phyloP scores from a whole-genome alignment of 1,284 basidiomycete genomes.

The Moniliophthora roreri region DNA sequence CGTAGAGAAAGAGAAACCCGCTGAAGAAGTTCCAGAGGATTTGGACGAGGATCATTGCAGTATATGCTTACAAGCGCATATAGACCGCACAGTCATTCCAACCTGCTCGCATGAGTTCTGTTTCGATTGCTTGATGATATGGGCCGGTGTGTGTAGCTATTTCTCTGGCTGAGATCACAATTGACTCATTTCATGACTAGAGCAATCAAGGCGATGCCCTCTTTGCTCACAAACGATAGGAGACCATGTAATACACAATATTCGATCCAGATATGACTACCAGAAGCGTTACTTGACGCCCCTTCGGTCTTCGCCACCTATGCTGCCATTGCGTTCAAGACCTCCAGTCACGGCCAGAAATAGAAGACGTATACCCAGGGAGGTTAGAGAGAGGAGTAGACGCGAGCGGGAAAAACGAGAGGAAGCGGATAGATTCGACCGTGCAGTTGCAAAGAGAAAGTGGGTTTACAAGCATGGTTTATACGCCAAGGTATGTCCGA shows the following conservation, averaged over 20 bases:
- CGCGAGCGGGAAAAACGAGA: constrained; percentile 51
- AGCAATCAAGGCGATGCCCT: constrained; percentile 77
- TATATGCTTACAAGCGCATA: constrained; percentile 77
- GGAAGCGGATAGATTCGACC: constrained; percentile 62
- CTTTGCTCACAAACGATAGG: constrained; percentile 77
- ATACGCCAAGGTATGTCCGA: constrained; percentile 72
- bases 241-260: constrained; percentile 78
- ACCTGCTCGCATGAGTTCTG: constrained; percentile 88
- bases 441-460: constrained; percentile 50
- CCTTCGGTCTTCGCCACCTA: constrained; percentile 49
- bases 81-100: constrained; percentile 79
- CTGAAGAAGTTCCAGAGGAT: constrained; percentile 14
- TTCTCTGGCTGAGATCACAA: constrained; percentile 1
- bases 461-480: constrained; percentile 75
- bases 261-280: constrained; percentile 75
- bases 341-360: constrained; percentile 25
- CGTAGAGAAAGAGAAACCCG: background rate
- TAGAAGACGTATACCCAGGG: constrained; percentile 31
- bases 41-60: constrained; percentile 36
- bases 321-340: constrained; percentile 27
- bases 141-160: constrained; percentile 61
- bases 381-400: constrained; percentile 59
- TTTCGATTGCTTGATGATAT: constrained; percentile 82
- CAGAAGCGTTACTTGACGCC: constrained; percentile 80
- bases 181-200: constrained; percentile 31